phyloP scores from a whole-genome alignment of 2,329 filamentous ascomycete genomes.

The Monilinia laxa region DNA sequence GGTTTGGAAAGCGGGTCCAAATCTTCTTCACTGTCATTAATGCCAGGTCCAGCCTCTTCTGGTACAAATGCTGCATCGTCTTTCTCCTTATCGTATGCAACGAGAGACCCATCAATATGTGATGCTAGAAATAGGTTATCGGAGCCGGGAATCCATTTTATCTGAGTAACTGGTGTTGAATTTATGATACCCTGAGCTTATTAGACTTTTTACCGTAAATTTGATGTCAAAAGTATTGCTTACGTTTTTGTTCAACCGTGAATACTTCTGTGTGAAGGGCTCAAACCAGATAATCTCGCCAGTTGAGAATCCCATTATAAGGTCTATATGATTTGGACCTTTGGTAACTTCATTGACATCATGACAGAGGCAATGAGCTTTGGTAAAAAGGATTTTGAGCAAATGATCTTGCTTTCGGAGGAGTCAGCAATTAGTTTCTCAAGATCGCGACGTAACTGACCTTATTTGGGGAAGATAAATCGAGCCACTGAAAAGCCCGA shows the following conservation, averaged over 20 bases:
- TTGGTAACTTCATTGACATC: slow-evolving; percentile 87
- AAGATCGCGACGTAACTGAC: slow-evolving; percentile 40
- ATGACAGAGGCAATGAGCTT: slow-evolving; percentile 91
- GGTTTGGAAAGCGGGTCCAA: slow-evolving; percentile 35
- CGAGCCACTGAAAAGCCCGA: slow-evolving; percentile 92
- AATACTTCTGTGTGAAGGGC: slow-evolving; percentile 92
- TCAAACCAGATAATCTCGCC: slow-evolving; percentile 99
- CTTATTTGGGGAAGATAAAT: slow-evolving; percentile 74
- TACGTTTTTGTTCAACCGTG: slow-evolving; percentile 92
- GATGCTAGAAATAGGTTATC: slow-evolving; percentile 90
- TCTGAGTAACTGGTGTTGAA: slow-evolving; percentile 77
- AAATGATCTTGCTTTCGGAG: slow-evolving; percentile 72
- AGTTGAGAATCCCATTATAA: slow-evolving; percentile 94
- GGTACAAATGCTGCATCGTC: slow-evolving; percentile 78
- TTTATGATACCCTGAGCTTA: slow-evolving; percentile 76
- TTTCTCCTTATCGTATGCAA: slow-evolving; percentile 97
- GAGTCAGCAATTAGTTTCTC: slow-evolving; percentile 33
- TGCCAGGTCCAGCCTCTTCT: slow-evolving; percentile 54
- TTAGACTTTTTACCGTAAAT: slow-evolving; percentile 20
- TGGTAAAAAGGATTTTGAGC: slow-evolving; percentile 95
- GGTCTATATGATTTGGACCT: slow-evolving; percentile 74
- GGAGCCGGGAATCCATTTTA: slow-evolving; percentile 90
- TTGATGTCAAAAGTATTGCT: slow-evolving; percentile 31
- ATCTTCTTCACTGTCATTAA: slow-evolving; percentile 39
- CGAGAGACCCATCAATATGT: slow-evolving; percentile 84